Conservation (phyloP, 768 basidiomycete species). For the Auriculariales sp. region DNA sequence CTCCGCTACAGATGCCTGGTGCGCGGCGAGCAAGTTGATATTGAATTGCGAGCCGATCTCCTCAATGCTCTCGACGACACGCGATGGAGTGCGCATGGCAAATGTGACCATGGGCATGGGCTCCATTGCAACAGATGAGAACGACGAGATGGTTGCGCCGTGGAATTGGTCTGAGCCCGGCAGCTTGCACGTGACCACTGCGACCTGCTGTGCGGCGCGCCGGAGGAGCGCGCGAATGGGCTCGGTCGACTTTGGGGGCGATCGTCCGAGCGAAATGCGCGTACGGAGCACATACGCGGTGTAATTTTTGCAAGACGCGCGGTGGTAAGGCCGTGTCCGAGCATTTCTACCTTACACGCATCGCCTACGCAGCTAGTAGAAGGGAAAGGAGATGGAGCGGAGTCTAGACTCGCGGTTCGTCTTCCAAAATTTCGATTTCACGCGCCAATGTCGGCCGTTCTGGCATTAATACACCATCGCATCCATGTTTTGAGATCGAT, state of each 20-base stretch:
- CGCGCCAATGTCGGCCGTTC: too few species aligned
- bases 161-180: constrained; percentile 31
- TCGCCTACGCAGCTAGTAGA: too few species aligned
- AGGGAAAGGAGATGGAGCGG: too few species aligned
- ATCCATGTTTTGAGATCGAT: too few species aligned
- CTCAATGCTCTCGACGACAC: constrained; percentile 55
- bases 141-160: constrained; percentile 88
- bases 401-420: too few species aligned
- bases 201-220: constrained; percentile 71
- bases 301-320: too few species aligned
- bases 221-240: constrained; percentile 35
- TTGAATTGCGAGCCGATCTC: constrained; percentile 31
- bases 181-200: constrained; percentile 47
- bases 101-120: constrained; percentile 82
- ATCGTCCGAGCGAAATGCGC: too few species aligned
- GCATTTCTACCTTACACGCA: too few species aligned
- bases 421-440: too few species aligned
- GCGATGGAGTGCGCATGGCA: constrained; percentile 76
- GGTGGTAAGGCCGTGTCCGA: too few species aligned
- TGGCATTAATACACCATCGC: too few species aligned
- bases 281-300: too few species aligned
- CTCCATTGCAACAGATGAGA: constrained; percentile 82
- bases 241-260: not conserved
- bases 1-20: constrained; percentile 46
- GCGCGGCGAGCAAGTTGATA: constrained; percentile 64